A percentile compares a stretch with the other conserved stretches of the same genome.
Conservation (phyloP, 208 protist species). For the Porcisia deanei region DNA sequence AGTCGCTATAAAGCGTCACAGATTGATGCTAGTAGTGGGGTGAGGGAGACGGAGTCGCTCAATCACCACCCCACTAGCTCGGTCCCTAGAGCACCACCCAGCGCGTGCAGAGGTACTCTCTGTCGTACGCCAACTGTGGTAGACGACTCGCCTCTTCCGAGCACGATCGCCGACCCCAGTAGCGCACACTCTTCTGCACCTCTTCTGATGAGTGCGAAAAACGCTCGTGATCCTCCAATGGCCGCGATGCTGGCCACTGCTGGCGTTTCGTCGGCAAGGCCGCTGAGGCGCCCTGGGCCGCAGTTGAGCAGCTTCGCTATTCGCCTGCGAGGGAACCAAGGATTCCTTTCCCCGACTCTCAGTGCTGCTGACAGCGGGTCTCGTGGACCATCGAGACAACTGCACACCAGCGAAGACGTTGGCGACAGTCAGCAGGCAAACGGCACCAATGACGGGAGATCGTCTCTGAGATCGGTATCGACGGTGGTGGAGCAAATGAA, state of each 20-base stretch:
- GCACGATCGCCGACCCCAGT: constrained; percentile 4
- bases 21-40: not conserved
- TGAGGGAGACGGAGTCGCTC: not conserved
- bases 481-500: not conserved
- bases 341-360: not conserved
- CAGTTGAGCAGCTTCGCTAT: constrained; percentile 34
- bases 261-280: not conserved
- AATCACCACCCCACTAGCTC: not conserved
- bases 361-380: not conserved
- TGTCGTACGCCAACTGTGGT: not conserved
- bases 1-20: not conserved
- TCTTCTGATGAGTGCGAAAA: not conserved
- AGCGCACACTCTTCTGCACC: not conserved
- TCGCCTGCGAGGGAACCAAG: constrained; percentile 15
- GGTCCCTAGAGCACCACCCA: not conserved
- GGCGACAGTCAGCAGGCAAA: not conserved
- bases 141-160: constrained; percentile 4
- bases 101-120: not conserved
- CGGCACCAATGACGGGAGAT: not conserved
- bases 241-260: not conserved
- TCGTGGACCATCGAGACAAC: not conserved
- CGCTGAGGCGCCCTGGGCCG: constrained; percentile 11
- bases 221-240: not conserved
- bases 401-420: not conserved
- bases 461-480: not conserved